phyloP scores from a whole-genome alignment of 495 filamentous ascomycete species.

The Zalerion maritima region DNA sequence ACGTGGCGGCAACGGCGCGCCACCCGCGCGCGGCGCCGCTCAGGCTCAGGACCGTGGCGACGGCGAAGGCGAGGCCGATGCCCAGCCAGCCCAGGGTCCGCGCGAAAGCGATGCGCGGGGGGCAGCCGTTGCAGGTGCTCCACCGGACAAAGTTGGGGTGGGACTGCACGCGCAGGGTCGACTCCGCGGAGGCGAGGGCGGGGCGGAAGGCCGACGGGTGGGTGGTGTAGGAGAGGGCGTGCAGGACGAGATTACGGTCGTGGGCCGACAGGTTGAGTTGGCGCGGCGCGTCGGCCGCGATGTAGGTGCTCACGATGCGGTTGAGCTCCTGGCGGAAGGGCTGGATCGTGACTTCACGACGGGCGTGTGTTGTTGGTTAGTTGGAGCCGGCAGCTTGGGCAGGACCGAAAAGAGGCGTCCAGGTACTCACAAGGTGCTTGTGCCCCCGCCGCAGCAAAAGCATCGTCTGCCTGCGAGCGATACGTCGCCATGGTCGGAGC shows the following conservation, averaged over 20 bases:
- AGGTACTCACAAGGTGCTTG: conserved; percentile 32
- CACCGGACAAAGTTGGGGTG: conserved; percentile 57
- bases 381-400: too few relatives aligned
- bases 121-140: conserved; percentile 51
- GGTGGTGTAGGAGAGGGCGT: conserved; percentile 51
- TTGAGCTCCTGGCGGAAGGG: conserved; percentile 54
- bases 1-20: conserved; percentile 37
- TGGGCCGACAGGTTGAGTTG: conserved; percentile 46
- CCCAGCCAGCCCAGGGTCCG: conserved; percentile 34
- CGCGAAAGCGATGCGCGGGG: conserved; percentile 41
- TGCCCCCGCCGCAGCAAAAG: conserved; percentile 27
- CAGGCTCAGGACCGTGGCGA: conserved; percentile 41
- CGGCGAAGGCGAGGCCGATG: conserved; percentile 34
- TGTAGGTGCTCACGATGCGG: conserved; percentile 46
- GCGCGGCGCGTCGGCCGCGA: conserved; percentile 42
- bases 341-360: conserved; percentile 48
- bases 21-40: conserved; percentile 36
- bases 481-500: too few relatives aligned
- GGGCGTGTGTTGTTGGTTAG: too few relatives aligned
- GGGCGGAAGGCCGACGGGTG: conserved; percentile 51
- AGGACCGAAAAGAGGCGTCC: too few relatives aligned
- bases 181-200: conserved; percentile 41
- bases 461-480: conserved; percentile 19
- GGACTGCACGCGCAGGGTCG: conserved; percentile 41
- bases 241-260: conserved; percentile 43